Conservation (phyloP, 345 rosid genomes). For the Gynandropsis gynandra region DNA sequence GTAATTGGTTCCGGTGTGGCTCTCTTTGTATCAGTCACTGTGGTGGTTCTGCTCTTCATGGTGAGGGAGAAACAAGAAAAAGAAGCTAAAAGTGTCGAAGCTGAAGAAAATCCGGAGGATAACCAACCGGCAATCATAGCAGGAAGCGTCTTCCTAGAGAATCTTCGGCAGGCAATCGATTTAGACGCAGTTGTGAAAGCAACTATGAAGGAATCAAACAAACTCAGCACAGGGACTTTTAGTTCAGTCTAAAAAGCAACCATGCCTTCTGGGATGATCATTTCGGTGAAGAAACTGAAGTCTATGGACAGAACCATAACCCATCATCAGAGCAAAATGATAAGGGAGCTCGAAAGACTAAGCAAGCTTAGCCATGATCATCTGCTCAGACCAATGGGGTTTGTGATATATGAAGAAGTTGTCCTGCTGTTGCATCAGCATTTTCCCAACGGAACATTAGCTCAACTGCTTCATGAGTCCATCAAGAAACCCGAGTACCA, state of each 20-base stretch:
- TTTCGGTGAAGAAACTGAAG: slow-evolving; percentile 66
- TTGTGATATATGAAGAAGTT: slow-evolving; percentile 80
- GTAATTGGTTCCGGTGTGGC: slow-evolving; percentile 90
- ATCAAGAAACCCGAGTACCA: slow-evolving; percentile 54
- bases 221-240: slow-evolving; percentile 75
- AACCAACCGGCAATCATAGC: slow-evolving; percentile 63
- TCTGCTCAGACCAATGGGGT: slow-evolving; percentile 74
- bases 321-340: too few species aligned
- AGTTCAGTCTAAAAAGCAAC: slow-evolving; percentile 79
- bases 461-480: slow-evolving; percentile 74
- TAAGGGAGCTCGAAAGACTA: too few species aligned
- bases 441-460: slow-evolving; percentile 71
- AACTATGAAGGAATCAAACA: slow-evolving; percentile 74
- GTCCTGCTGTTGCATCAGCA: slow-evolving; percentile 83
- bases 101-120: slow-evolving; percentile 45
- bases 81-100: slow-evolving; percentile 43
- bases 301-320: too few species aligned
- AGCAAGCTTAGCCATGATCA: too few species aligned
- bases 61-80: slow-evolving; percentile 95
- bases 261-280: slow-evolving; percentile 88
- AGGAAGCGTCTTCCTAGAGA: slow-evolving; percentile 73
- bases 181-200: slow-evolving; percentile 80
- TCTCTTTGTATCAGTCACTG: slow-evolving; percentile 70
- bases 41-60: slow-evolving; percentile 87
- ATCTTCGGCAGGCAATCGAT: slow-evolving; percentile 84